A percentile compares a stretch with the other conserved stretches of the same genome.
These are phyloP conservation scores for Bruguiera hainesii DNA, from an alignment of 441 rosid genomes.

Conservation along the genomic window DNA sequence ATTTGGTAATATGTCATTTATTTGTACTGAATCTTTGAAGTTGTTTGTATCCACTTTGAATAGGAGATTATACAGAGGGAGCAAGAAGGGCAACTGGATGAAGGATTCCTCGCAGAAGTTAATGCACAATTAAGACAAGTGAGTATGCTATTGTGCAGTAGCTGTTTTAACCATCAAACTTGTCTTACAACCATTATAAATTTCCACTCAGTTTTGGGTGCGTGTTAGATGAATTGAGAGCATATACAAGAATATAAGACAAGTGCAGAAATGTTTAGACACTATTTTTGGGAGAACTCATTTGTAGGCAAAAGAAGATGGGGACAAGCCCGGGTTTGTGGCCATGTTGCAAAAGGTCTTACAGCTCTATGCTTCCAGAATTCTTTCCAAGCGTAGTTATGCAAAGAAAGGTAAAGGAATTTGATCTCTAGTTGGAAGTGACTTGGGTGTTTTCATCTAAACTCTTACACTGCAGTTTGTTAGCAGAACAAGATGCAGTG, in stretches of 20 bases:
- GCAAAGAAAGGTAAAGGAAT: constrained; percentile 69
- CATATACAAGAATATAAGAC: neutral
- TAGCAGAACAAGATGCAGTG: neutral
- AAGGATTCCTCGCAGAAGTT: constrained; percentile 90
- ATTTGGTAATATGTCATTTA: neutral
- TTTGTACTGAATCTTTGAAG: neutral
- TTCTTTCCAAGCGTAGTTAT: constrained; percentile 86
- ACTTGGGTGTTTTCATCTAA: too few relatives aligned
- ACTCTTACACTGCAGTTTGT: neutral
- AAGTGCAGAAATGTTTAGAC: neutral
- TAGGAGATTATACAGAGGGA: constrained; percentile 72
- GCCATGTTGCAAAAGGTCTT: constrained; percentile 94
- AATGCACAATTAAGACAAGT: constrained; percentile 90
- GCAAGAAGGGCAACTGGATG: constrained; percentile 81
- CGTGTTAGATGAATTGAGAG: neutral
- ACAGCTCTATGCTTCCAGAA: constrained; percentile 75
- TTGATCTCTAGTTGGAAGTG: too few relatives aligned
- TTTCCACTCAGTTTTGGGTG: neutral
- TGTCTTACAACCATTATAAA: too few relatives aligned
- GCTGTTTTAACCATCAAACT: too few relatives aligned
- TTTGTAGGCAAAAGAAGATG: constrained; percentile 82
- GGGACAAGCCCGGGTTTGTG: constrained; percentile 82
- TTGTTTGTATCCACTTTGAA: constrained; percentile 11
- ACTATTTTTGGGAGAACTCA: constrained; percentile 6
- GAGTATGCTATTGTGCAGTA: constrained; percentile 16